Base-by-base conservation (phyloP, 169 alveolate species). In the Toxoplasma gondii region DNA sequence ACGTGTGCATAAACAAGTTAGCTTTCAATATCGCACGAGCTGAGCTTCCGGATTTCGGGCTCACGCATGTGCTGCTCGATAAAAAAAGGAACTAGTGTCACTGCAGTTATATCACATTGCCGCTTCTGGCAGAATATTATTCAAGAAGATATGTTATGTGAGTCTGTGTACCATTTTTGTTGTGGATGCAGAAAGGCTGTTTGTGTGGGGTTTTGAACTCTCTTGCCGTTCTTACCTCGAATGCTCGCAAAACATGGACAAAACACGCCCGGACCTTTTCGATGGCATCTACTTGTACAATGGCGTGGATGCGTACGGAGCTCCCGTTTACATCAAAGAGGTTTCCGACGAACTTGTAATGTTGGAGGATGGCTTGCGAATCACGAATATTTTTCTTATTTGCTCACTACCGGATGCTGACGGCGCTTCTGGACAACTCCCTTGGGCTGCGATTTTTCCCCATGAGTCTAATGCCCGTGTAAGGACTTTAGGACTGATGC, bases 131-230 rank as follows among this genome's bases (percentile, higher is more conserved):
- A 49, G 58, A 49, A 49, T 49, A 49, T 49, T 49, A 7, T 12
- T 12, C 4, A 49, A 4, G 12, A 49, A 49, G 12, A 12, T 49
- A 49, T 49, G 58, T 49, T 12, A 7, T 49, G 58, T 49, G 58
- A 7, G 22, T 49, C 58, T 12, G 4, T 49, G 58, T 49, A 12
- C 58, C 58, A 49, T 49, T 49, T 49, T 31, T 64, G 24, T 27
- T 64, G 9, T 64, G n/a, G 22, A 64, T 78, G 39, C 86, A 78
- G 86, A 19, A 38, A 78, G 45, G 29, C 10, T 78, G 39, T 45
- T 78, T 16, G 27, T 78, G 43, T 78, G 86, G 86, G 86, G 86
- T 38, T 78, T 78, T 38, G 86, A 78, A 31, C 86, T 78, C 31
- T 78, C 86, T 1, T 78, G 86, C 43, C 86, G 86, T n/a, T 78